Evolutionary conservation across 176 grass and related monocot genomes (phyloP).

Genomic region (Metroxylon sagu): DNA sequence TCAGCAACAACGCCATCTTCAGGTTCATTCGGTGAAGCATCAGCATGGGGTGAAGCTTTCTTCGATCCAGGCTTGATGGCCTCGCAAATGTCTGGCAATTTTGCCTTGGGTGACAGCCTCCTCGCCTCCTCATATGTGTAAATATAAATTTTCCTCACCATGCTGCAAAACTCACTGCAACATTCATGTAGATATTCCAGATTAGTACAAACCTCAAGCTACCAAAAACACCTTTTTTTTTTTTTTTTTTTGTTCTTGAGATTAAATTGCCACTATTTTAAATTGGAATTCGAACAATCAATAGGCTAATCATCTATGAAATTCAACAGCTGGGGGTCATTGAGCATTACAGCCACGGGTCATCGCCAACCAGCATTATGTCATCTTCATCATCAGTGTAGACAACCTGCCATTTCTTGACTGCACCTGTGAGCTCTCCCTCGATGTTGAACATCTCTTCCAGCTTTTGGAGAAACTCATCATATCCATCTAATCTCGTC

Average conservation of each 20-base stretch:
- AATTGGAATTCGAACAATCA: too few species aligned
- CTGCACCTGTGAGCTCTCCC: conserved; percentile 44
- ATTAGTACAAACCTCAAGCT: too few species aligned
- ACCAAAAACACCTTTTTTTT: too few species aligned
- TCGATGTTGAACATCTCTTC: conserved; percentile 71
- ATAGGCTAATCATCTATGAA: too few species aligned
- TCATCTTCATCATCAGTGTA: conserved; percentile 88
- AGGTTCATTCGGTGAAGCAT: conserved; percentile 8
- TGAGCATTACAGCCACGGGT: conserved; percentile 80
- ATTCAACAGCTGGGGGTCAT: not conserved
- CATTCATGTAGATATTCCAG: conserved; percentile 4
- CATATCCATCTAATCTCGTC: conserved; percentile 60
- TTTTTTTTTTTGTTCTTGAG: too few species aligned
- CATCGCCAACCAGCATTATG: conserved; percentile 86
- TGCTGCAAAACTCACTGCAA: conserved; percentile 77
- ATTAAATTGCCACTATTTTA: too few species aligned
- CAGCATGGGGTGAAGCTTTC: conserved; percentile 23
- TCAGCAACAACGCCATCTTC: conserved; percentile 13
- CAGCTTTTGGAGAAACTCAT: conserved; percentile 47
- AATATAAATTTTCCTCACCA: conserved; percentile 85
- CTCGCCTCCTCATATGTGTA: conserved; percentile 73
- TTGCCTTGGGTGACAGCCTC: conserved; percentile 38
- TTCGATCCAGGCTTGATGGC: conserved; percentile 21
- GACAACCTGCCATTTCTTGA: conserved; percentile 67
- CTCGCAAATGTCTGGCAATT: conserved; percentile 24